Percentiles rank a stretch among this genome's conserved stretches.
Conservation (phyloP, 2,329 filamentous ascomycete genomes). For the Scopulariopsis brevicaulis region DNA sequence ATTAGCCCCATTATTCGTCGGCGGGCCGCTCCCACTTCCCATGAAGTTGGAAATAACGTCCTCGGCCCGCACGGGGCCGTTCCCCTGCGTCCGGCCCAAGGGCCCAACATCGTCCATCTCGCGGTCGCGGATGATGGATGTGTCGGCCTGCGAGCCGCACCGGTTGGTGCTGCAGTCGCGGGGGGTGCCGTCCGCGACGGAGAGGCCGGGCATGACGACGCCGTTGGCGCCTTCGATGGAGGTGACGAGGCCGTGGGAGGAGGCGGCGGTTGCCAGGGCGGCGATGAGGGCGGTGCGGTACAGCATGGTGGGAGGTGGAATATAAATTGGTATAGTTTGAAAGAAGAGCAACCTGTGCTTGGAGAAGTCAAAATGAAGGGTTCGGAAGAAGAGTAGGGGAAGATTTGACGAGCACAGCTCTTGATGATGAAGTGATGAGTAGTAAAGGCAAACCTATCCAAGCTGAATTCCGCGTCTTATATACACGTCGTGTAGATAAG, state of each 20-base stretch:
- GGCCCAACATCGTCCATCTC: slow-evolving; percentile 46
- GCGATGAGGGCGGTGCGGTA: slow-evolving; percentile 25
- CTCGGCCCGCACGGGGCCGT: slow-evolving; percentile 45
- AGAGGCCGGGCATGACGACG: slow-evolving; percentile 46
- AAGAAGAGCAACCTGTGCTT: background rate
- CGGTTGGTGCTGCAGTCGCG: slow-evolving; percentile 50
- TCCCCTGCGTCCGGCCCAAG: slow-evolving; percentile 52
- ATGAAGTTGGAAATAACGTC: slow-evolving; percentile 50
- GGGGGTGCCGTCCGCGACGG: slow-evolving; percentile 53
- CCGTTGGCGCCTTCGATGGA: slow-evolving; percentile 47
- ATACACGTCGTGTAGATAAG: background rate
- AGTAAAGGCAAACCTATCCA: background rate
- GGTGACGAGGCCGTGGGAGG: slow-evolving; percentile 47
- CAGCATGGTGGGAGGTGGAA: background rate
- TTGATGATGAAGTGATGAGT: background rate
- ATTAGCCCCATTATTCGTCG: slow-evolving; percentile 20
- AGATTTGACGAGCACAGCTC: background rate
- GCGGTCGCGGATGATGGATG: slow-evolving; percentile 53
- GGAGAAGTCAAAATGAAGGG: background rate
- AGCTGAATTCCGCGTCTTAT: background rate
- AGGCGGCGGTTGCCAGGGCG: slow-evolving; percentile 26
- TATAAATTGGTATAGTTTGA: background rate
- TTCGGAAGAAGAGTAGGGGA: background rate
- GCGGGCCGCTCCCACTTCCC: slow-evolving; percentile 23
- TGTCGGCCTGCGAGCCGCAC: slow-evolving; percentile 58